These are phyloP conservation scores for Jamesozyma gamospora DNA, from an alignment of 805 yeast genomes.

Conservation along the genomic window DNA sequence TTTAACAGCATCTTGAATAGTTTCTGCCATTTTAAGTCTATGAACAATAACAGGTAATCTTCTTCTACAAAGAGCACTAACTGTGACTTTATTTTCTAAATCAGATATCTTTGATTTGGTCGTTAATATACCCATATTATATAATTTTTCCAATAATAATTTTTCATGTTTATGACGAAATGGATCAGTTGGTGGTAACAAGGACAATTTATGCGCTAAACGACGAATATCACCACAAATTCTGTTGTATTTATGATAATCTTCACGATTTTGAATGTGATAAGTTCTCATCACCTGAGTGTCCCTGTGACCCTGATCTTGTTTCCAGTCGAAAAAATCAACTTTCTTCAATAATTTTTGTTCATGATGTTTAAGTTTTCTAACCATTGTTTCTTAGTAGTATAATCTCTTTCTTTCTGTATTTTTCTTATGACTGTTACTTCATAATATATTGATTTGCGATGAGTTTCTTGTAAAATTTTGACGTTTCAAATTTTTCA, in stretches of 20 bases:
- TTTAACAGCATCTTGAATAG: conserved; percentile 77
- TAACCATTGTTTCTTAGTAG: conserved; percentile 44
- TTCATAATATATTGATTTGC: conserved; percentile 1
- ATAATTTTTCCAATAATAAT: conserved; percentile 74
- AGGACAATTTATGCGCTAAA: conserved; percentile 74
- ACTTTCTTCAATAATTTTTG: conserved; percentile 89
- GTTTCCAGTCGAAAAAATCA: conserved; percentile 95
- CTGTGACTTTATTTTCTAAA: conserved; percentile 83
- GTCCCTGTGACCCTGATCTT: conserved; percentile 89
- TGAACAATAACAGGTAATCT: conserved; percentile 93
- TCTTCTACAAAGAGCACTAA: conserved; percentile 84
- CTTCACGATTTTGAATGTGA: conserved; percentile 90
- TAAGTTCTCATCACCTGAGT: conserved; percentile 93
- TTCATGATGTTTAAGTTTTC: conserved; percentile 90
- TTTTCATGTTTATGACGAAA: conserved; percentile 83
- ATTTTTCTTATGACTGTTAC: not conserved
- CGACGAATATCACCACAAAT: conserved; percentile 88
- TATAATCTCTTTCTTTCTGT: not conserved
- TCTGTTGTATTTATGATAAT: conserved; percentile 86
- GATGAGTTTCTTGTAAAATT: conserved; percentile 10
- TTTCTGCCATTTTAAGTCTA: conserved; percentile 87
- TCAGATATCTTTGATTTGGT: conserved; percentile 87
- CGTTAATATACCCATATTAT: conserved; percentile 78
- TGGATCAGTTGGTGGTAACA: conserved; percentile 80
- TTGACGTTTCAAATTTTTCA: conserved; percentile 1